These are phyloP conservation scores for Pseudogymnoascus sp. DNA, from an alignment of 2,329 filamentous ascomycete species.

Conservation along the genomic window DNA sequence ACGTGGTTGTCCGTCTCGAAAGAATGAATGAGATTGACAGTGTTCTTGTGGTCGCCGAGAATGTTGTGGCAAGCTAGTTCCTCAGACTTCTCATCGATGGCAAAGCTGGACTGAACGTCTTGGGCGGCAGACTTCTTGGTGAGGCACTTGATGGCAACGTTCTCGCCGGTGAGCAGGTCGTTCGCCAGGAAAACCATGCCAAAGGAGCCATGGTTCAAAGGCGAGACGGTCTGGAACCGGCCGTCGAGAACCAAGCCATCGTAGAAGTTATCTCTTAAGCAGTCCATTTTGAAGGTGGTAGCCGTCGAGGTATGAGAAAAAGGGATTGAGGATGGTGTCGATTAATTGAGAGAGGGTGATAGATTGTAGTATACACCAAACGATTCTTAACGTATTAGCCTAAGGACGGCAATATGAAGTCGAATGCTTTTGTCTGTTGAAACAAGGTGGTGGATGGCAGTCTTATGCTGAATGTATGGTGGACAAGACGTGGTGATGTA, in stretches of 20 bases:
- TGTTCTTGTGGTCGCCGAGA: conserved; percentile 75
- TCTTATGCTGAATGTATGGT: conserved; percentile 14
- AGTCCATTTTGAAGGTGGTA: conserved; percentile 58
- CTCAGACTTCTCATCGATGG: conserved; percentile 75
- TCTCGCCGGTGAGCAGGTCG: conserved; percentile 67
- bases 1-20: conserved; percentile 89
- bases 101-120: conserved; percentile 52
- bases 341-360: conserved; percentile 17
- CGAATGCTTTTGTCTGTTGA: conserved; percentile 29
- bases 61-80: conserved; percentile 72
- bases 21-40: conserved; percentile 84
- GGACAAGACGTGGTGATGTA: conserved; percentile 17
- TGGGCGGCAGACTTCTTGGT: conserved; percentile 69
- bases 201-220: conserved; percentile 97
- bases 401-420: conserved; percentile 14
- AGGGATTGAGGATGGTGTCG: conserved; percentile 1
- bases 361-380: conserved; percentile 17
- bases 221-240: conserved; percentile 84
- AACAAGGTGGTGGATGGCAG: conserved; percentile 25
- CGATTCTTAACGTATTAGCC: conserved; percentile 29
- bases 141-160: conserved; percentile 93
- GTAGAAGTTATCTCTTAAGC: conserved; percentile 75
- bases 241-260: conserved; percentile 75
- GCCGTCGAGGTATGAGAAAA: not conserved
- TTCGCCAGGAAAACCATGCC: conserved; percentile 95